Conservation (phyloP, 805 yeast species). For the Nakazawaea ishiwadae region DNA sequence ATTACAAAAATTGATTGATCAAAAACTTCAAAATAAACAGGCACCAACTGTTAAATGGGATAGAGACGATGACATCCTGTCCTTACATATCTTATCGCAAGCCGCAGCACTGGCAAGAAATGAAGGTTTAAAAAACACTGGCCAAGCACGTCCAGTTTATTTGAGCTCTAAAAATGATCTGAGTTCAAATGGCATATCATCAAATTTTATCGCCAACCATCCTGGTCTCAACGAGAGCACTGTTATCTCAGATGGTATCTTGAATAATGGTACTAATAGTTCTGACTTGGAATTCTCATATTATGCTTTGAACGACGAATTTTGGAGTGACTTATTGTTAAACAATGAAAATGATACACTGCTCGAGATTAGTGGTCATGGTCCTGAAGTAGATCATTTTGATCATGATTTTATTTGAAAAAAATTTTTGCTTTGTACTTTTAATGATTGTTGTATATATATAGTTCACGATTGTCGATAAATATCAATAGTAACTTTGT, state of each 20-base stretch:
- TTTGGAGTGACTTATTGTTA: slow-evolving; percentile 57
- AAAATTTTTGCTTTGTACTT: too few relatives aligned
- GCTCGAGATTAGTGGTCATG: neutral
- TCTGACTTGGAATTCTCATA: slow-evolving; percentile 41
- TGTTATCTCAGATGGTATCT: neutral
- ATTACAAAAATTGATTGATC: slow-evolving; percentile 24
- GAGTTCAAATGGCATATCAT: too few relatives aligned
- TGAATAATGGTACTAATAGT: neutral
- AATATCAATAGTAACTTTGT: too few relatives aligned
- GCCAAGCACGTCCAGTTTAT: neutral
- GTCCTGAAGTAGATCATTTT: neutral
- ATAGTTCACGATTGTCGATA: too few relatives aligned
- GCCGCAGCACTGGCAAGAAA: slow-evolving; percentile 21
- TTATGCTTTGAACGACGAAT: slow-evolving; percentile 60
- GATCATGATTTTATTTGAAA: slow-evolving; percentile 2
- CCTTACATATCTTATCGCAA: slow-evolving; percentile 23
- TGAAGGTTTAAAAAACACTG: neutral
- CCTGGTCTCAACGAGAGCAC: neutral
- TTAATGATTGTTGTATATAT: too few relatives aligned
- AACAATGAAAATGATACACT: slow-evolving; percentile 15
- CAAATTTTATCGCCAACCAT: too few relatives aligned
- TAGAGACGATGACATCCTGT: neutral
- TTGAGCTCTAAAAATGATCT: neutral
- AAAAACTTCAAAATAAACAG: neutral
- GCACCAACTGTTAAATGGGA: slow-evolving; percentile 3